Conservation (phyloP, 2,329 filamentous ascomycete genomes). For the Huntiella savannae region DNA sequence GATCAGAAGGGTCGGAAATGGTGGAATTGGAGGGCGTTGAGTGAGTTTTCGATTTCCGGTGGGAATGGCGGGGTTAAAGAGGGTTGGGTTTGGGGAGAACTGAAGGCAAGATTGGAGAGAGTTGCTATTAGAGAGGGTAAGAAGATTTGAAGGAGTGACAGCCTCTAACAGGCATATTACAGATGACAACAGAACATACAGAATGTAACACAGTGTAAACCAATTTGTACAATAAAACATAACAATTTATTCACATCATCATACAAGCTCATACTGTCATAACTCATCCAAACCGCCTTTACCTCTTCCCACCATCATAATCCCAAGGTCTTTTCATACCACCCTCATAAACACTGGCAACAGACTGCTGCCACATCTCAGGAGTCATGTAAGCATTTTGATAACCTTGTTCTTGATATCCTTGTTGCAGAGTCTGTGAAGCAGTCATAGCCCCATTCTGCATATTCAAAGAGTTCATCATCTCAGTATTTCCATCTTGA, state of each 20-base stretch:
- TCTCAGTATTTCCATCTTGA: conserved; percentile 5
- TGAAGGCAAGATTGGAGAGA: conserved; percentile 18
- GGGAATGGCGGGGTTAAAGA: conserved; percentile 13
- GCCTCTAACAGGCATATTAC: background rate
- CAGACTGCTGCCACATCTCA: conserved; percentile 56
- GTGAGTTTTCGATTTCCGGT: conserved; percentile 22
- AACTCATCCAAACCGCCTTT: background rate
- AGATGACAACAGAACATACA: background rate
- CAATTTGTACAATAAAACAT: background rate
- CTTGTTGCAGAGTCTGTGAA: conserved; percentile 22
- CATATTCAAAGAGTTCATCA: conserved; percentile 2
- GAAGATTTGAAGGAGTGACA: background rate
- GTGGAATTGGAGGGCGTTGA: conserved; percentile 23
- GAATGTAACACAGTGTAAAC: background rate
- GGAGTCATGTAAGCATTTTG: conserved; percentile 44
- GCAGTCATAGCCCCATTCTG: conserved; percentile 15
- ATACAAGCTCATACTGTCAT: background rate
- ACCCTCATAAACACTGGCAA: conserved; percentile 48
- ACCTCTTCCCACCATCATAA: conserved; percentile 23
- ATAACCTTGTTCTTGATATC: too few species aligned
- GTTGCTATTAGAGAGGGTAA: conserved; percentile 5
- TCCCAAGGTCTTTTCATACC: conserved; percentile 45
- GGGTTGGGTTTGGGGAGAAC: conserved; percentile 24
- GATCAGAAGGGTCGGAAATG: conserved; percentile 21
- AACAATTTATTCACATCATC: background rate